Evolutionary conservation across 306 rosid species (phyloP), one percentile per base, ranked within the genome.

Genomic region (Prunus persica): DNA sequence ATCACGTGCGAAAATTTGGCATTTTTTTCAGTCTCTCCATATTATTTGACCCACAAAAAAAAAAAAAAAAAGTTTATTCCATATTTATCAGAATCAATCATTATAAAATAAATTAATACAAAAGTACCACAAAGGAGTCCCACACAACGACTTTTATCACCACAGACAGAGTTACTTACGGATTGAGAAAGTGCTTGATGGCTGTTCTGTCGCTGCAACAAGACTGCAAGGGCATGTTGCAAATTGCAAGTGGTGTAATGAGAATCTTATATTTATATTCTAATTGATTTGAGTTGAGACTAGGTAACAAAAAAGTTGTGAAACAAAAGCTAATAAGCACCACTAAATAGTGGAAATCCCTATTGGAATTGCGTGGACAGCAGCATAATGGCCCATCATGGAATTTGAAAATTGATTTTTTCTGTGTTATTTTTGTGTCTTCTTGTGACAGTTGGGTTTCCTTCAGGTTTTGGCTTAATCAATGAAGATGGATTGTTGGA

Each of bases 321-420:
- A 65, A 65, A 5, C 34, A 41, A 60, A 72, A 72, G 5, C 54
- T 71, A 51, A 19, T 32, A 32, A 13, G 8, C 63, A 20, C 52
- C 76, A 57, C 76, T 14, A 57, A 57, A 72, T 58, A 72, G 67
- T 72, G 76, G 76, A 56, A 72, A 24, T 3, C 76, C 41, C 41
- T 57, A 30, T 1, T 34, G 67, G 67, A 72, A 24, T 41, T 57
- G 41, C 45, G 43, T 72, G 66, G 34, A 20, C 34, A 13, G 52
- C 52, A 7, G 45, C 24, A 38, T 52, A 54, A n/a, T 52, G 14
- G 24, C 50, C 20, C 65, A 34, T 72, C 32, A 56, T 72, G 56
- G 76, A 24, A 34, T 50, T 22, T 72, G 67, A 72, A 56, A 57
- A 72, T 38, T 20, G 22, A 32, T 71, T 62, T 30, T 46, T 32